These are phyloP conservation scores for Zygosaccharomyces bisporus DNA, from an alignment of 805 yeast genomes.

Conservation along the genomic window DNA sequence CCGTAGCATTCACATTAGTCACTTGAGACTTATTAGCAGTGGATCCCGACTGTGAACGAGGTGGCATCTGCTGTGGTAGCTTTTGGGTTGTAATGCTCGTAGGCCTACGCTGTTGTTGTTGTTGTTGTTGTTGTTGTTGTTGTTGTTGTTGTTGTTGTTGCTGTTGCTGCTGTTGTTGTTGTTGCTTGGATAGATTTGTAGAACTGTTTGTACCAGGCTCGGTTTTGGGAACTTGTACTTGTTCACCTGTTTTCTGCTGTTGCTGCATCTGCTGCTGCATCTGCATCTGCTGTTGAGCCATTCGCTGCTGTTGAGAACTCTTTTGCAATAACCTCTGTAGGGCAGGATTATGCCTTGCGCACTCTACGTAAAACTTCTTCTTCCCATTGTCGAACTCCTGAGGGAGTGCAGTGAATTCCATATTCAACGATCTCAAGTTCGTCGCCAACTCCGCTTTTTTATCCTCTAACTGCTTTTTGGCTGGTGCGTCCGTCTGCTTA, in stretches of 20 bases:
- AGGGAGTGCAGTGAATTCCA: slow-evolving; percentile 28
- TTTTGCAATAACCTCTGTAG: slow-evolving; percentile 31
- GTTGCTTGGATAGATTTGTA: slow-evolving; percentile 15
- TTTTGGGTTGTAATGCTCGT: slow-evolving; percentile 15
- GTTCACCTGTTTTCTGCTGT: slow-evolving; percentile 23
- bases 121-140: slow-evolving; percentile 14
- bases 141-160: slow-evolving; percentile 18
- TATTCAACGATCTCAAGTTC: slow-evolving; percentile 25
- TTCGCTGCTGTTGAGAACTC: slow-evolving; percentile 27
- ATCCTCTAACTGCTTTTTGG: slow-evolving; percentile 29
- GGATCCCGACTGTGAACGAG: slow-evolving; percentile 22
- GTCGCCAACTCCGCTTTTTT: slow-evolving; percentile 28
- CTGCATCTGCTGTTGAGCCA: slow-evolving; percentile 18
- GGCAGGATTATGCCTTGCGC: slow-evolving; percentile 34
- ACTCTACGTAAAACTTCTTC: slow-evolving; percentile 34
- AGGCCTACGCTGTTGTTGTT: slow-evolving; percentile 15
- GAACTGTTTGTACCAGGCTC: slow-evolving; percentile 7
- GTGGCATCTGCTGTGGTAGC: slow-evolving; percentile 18
- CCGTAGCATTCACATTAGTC: slow-evolving; percentile 49
- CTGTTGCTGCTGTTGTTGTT: slow-evolving; percentile 14
- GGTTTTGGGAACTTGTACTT: slow-evolving; percentile 17
- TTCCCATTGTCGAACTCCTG: slow-evolving; percentile 32
- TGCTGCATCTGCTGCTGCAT: slow-evolving; percentile 25
- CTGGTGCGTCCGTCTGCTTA: slow-evolving; percentile 24
- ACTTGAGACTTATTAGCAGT: slow-evolving; percentile 35